phyloP scores from a whole-genome alignment of 208 protist species.

The Giardia duodenalis region DNA sequence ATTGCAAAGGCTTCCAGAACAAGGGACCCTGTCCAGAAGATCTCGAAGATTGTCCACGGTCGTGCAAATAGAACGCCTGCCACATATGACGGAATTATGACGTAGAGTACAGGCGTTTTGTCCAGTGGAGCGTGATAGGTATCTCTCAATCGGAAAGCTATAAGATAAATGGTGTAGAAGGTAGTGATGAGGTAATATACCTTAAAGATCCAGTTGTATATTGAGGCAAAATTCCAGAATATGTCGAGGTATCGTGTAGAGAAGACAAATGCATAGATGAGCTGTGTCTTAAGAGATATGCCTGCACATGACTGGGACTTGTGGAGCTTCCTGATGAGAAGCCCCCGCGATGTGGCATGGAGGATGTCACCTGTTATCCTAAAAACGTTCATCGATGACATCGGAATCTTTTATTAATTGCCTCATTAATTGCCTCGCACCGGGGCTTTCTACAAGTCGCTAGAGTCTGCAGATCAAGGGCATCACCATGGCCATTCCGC shows the following conservation, averaged over 20 bases:
- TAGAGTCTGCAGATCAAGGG: too few species aligned
- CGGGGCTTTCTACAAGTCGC: too few species aligned
- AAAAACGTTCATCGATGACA: conserved; percentile 19
- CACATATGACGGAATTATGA: conserved; percentile 1
- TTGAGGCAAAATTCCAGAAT: conserved; percentile 28
- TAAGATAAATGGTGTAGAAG: conserved; percentile 28
- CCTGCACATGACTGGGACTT: neutral
- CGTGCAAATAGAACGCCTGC: neutral
- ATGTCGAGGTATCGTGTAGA: conserved; percentile 16
- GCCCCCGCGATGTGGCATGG: neutral
- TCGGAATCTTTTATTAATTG: too few species aligned
- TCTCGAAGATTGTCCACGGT: neutral
- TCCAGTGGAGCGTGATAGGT: conserved; percentile 18
- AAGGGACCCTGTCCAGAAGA: conserved; percentile 26
- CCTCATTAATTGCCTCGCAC: too few species aligned
- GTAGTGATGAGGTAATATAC: conserved; percentile 25
- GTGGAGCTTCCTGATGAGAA: neutral
- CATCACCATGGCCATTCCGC: too few species aligned
- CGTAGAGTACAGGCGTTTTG: neutral
- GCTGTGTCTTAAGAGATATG: conserved; percentile 28
- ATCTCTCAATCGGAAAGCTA: neutral
- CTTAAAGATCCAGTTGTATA: conserved; percentile 25
- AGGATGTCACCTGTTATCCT: conserved; percentile 13
- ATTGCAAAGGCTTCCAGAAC: conserved; percentile 16
- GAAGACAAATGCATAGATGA: conserved; percentile 30